Conservation (phyloP, 75 land plant genomes). For the Sequoiadendron giganteum region DNA sequence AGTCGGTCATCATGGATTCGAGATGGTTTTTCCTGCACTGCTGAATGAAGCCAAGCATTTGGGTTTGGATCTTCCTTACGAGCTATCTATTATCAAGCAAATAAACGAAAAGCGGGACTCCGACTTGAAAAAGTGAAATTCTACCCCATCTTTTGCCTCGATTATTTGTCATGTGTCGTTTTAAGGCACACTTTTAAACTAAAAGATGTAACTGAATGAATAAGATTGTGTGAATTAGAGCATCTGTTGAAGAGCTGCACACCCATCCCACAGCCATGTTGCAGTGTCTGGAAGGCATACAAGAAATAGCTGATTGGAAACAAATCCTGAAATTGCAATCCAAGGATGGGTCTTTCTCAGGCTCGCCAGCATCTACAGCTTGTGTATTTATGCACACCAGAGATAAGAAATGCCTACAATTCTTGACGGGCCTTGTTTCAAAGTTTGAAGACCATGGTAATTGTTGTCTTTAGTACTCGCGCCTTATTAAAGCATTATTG, state of each 20-base stretch:
- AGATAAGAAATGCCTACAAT: conserved; percentile 67
- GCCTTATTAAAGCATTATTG: neutral
- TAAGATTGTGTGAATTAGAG: neutral
- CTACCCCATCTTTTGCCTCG: neutral
- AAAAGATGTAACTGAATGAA: neutral
- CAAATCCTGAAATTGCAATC: conserved; percentile 74
- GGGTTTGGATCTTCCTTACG: conserved; percentile 58
- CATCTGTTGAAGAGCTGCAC: neutral
- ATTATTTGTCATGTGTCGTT: neutral
- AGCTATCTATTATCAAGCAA: conserved; percentile 46
- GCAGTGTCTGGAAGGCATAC: conserved; percentile 85
- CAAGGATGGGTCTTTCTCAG: conserved; percentile 77
- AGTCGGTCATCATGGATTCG: conserved; percentile 61
- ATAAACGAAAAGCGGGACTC: conserved; percentile 45
- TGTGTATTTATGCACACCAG: conserved; percentile 78
- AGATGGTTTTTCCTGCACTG: conserved; percentile 81
- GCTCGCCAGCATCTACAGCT: conserved; percentile 94
- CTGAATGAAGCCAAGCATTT: conserved; percentile 57
- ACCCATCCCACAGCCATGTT: conserved; percentile 81
- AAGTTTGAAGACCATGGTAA: conserved; percentile 62
- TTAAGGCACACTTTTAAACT: neutral
- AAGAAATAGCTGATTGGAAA: conserved; percentile 68
- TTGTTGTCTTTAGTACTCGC: neutral
- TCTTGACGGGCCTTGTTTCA: conserved; percentile 42
- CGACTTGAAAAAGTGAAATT: conserved; percentile 61